Base-by-base conservation (phyloP, 2,329 filamentous ascomycete genomes). In the Microdochium paspali region DNA sequence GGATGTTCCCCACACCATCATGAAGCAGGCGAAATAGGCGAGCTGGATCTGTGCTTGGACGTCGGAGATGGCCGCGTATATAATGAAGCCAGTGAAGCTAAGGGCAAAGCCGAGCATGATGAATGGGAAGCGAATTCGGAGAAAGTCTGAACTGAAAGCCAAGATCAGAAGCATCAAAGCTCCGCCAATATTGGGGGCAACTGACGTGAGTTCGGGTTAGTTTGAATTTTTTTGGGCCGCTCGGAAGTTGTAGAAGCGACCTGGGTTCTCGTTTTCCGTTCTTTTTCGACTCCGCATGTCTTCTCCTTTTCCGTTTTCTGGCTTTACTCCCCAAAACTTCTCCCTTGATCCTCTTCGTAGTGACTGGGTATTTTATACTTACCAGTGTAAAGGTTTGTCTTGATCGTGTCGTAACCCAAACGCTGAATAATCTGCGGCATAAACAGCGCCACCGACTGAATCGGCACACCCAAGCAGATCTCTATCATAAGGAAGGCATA, bases 1-100 rank as follows among this genome's bases (percentile, higher is more conserved):
- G 1, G 80, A 84, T 0, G 84, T 88, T 15, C 86, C 86, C 81
- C 84, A 89, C 10, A 81, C 85, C 84, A 90, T 88, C 82, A 90
- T 85, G 62, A 90, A 90, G 48, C 76, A 82, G 4, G 85, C 84
- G 53, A 82, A 89, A 58, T 90, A 90, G 1, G 84, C 85, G 1
- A 88, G 71, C 3, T 75, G 71, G n/a, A 84, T 61, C 35, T 84
- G 69, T 3, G 68, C 57, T 32, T 77, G 62, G 15, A 88, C 79
- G 54, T 82, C 73, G 26, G 79, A 66, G 49, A 91, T 84, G 20
- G 81, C 73, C 1, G 84, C 84, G 55, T 86, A 90, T 58, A 91
- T 86, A 62, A 90, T 79, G 68, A 91, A 88, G 4, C 87, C 87
- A 44, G 77, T 74, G 58, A 90, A 86, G 0, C 85, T 88, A 54